Base-by-base conservation (phyloP, 176 grass and related monocot species). In the Bolboschoenus planiculmis region DNA sequence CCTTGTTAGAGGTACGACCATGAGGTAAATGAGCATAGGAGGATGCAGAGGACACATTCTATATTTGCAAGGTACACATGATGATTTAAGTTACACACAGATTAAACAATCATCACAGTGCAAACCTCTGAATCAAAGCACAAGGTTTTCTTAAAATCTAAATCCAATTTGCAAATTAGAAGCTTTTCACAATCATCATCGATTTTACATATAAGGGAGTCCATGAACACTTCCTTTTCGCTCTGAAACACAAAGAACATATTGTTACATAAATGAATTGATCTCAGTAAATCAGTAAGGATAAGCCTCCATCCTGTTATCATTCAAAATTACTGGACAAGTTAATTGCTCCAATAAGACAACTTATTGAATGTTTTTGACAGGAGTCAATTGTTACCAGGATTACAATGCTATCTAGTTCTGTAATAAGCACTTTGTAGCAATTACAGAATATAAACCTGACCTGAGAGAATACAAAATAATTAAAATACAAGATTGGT, bases 131-230 rank as follows among this genome's bases (percentile, higher is more conserved):
- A 93, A 78, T 97, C 92, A 90, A 97, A 97, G 84, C 83, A 84
- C 82, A 97, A 91, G 44, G 66, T 84, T 90, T 92, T 97, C 85
- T 87, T 85, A 90, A 92, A 94, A 82, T 94, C 95, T 81, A 89
- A 85, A 88, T 97, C 95, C 68, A 93, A 80, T 85, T 92, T 92
- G 84, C 95, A 97, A 57, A 88, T 88, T 76, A 97, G 85, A 88
- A 97, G 89, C 89, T 91, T 97, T 27, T 91, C 82, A 76, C 92
- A 97, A 48, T 94, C 81, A 80, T 86, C 84, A 81, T 94, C 90
- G 82, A 94, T 48, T 91, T 89, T 94, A 74, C 92, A 97, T 83
- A 97, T 97, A 85, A 97, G 90, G 33, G 95, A 97, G 79, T 97
- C 90, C 95, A 97, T 93, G 79, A 97, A 97, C 70, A 97, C 85